Evolutionary conservation across 371 early-diverging fungal genomes (phyloP).

Genomic region (Mortierella sp.): DNA sequence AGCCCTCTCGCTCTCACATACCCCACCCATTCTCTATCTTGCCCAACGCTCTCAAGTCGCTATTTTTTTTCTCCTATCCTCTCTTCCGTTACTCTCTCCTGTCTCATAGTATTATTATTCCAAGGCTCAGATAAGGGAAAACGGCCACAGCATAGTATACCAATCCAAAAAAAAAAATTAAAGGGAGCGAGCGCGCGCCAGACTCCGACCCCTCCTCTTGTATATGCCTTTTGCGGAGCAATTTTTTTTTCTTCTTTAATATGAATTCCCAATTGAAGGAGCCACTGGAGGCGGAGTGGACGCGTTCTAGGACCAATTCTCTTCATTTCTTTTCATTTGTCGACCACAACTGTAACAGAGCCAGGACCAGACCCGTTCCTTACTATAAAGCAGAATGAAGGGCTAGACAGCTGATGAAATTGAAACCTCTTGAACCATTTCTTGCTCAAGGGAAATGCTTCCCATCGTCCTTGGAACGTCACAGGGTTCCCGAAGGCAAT

Average conservation of each 20-base stretch:
- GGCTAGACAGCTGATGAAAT: not conserved
- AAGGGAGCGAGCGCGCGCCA: not conserved
- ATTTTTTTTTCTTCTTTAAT: not conserved
- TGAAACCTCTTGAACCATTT: not conserved
- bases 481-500: not conserved
- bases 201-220: not conserved
- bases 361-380: not conserved
- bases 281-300: not conserved
- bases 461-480: not conserved
- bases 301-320: slow-evolving; percentile 6
- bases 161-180: not conserved
- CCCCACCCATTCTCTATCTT: not conserved
- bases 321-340: not conserved
- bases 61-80: not conserved
- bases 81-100: not conserved
- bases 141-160: slow-evolving; percentile 1
- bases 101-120: not conserved
- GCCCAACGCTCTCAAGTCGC: not conserved
- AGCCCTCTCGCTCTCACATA: not conserved
- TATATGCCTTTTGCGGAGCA: not conserved
- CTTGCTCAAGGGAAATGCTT: not conserved
- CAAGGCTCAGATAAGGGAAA: not conserved
- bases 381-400: not conserved
- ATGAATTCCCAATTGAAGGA: not conserved
- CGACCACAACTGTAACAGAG: not conserved